phyloP scores from a whole-genome alignment of 2,329 filamentous ascomycete species.

The Exophiala oligosperma region DNA sequence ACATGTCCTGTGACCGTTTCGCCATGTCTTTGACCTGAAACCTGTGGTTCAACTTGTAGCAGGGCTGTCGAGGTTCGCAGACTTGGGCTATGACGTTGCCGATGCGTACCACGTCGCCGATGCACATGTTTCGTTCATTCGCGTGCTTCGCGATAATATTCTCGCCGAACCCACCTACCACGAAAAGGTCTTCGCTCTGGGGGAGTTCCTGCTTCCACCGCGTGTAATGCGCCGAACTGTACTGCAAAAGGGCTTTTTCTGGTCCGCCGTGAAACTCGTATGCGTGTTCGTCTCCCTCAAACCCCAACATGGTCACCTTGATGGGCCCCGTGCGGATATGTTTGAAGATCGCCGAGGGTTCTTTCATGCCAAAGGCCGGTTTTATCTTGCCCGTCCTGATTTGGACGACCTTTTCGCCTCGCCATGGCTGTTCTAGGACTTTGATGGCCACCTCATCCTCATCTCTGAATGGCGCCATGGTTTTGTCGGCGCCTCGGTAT shows the following conservation, averaged over 20 bases:
- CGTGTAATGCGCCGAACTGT: constrained; percentile 61
- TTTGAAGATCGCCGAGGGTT: constrained; percentile 16
- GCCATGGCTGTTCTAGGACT: constrained; percentile 10
- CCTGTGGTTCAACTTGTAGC: constrained; percentile 69
- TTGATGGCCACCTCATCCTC: constrained; percentile 2
- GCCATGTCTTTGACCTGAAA: constrained; percentile 65
- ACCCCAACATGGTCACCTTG: constrained; percentile 40
- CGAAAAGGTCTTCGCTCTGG: constrained; percentile 51
- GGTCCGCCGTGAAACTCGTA: constrained; percentile 61
- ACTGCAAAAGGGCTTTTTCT: constrained; percentile 65
- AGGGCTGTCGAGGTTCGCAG: constrained; percentile 62
- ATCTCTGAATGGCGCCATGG: constrained; percentile 9
- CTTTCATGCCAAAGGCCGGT: constrained; percentile 7
- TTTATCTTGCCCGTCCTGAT: constrained; percentile 16
- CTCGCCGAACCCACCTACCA: constrained; percentile 63
- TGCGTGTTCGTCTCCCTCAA: constrained; percentile 63
- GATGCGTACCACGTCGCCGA: constrained; percentile 61
- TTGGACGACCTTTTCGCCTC: constrained; percentile 10
- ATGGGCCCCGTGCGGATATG: constrained; percentile 7
- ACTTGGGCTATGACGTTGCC: constrained; percentile 58
- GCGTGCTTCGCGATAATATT: constrained; percentile 60
- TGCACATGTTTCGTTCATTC: constrained; percentile 66
- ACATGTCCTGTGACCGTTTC: constrained; percentile 55
- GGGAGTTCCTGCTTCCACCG: constrained; percentile 57
- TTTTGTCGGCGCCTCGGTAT: too few relatives aligned